Base-by-base conservation (phyloP, 2,329 filamentous ascomycete genomes). In the Hypoxylon sp. region DNA sequence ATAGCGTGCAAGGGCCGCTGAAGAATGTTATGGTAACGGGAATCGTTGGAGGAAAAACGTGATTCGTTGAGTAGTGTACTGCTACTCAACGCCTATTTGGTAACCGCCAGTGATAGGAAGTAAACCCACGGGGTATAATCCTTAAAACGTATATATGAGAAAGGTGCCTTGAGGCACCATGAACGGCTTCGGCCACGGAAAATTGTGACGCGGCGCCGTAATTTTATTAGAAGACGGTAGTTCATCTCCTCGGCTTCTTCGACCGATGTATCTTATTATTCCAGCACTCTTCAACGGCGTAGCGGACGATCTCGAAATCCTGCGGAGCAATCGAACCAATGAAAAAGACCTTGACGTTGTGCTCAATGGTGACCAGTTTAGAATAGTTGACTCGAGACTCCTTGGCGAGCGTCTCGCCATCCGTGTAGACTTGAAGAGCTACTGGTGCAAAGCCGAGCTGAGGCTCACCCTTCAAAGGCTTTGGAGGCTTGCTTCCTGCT, bases 361-460 rank as follows among this genome's bases (percentile, higher is more conserved):
- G 87, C 74, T 88, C 85, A 25, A 89, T 80, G 2, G 85, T 86
- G 28, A 83, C 80, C 5, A 86, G 77, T 68, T 88, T 88, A 4
- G 85, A 83, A 74, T 88, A 89, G 76, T 89, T 88, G 69, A 88
- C 81, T 4, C 87, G 83, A 11, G 87, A 89, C 66, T 85, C 82
- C 30, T 70, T 79, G 10, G 79, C 79, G 5, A 89, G 79, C 59
- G 76, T 81, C 65, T 88, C 85, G 32, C 79, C 80, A 13, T 79
- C 75, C 3, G 79, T 76, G 19, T 75, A 78, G 19, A 87, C 81
- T 0, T 80, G 75, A 45, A 86, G 79, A 28, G 77, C 77, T 36
- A 88, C 80, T 0, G 86, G 81, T 0, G 71, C 34, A 53, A 85
- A 87, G 0, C 86, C 86, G 7, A 87, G 80, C 0, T 72, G 55